Evolutionary conservation across 371 early-diverging fungal species (phyloP).

Genomic region (Syncephalastrum monosporum): DNA sequence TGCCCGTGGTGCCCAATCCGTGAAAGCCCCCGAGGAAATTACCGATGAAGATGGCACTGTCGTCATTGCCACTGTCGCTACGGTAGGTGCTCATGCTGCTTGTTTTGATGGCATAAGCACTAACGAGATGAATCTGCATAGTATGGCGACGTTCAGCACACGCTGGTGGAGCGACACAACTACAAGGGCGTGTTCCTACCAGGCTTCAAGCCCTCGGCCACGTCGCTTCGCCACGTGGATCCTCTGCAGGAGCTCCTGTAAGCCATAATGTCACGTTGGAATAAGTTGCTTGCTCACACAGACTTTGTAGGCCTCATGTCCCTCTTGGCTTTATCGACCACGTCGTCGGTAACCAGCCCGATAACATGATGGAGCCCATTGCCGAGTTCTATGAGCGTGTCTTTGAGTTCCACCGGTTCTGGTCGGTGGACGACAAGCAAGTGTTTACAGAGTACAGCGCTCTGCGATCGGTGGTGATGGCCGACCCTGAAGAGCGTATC

Average conservation of each 20-base stretch:
- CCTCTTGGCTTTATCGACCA: slow-evolving; percentile 84
- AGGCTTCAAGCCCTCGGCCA: slow-evolving; percentile 55
- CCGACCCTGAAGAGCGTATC: slow-evolving; percentile 87
- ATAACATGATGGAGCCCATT: slow-evolving; percentile 83
- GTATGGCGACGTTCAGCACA: slow-evolving; percentile 94
- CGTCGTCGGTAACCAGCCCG: slow-evolving; percentile 95
- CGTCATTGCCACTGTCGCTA: slow-evolving; percentile 88
- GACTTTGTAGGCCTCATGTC: slow-evolving; percentile 52
- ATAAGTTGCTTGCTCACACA: neutral
- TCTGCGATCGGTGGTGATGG: slow-evolving; percentile 95
- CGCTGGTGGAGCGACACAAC: slow-evolving; percentile 83
- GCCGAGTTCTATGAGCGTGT: slow-evolving; percentile 84
- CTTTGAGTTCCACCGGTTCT: slow-evolving; percentile 96
- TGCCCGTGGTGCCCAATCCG: slow-evolving; percentile 82
- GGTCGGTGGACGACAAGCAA: slow-evolving; percentile 97
- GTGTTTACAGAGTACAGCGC: slow-evolving; percentile 95
- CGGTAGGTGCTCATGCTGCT: slow-evolving; percentile 45
- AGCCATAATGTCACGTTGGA: slow-evolving; percentile 3
- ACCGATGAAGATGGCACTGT: slow-evolving; percentile 86
- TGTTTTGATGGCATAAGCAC: neutral
- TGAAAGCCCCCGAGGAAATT: slow-evolving; percentile 80
- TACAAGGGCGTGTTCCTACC: slow-evolving; percentile 92
- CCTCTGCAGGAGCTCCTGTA: slow-evolving; percentile 68
- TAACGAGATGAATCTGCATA: slow-evolving; percentile 9
- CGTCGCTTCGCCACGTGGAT: slow-evolving; percentile 51